Conservation (phyloP, 2,329 filamentous ascomycete species). For the Ophiostoma quercus region DNA sequence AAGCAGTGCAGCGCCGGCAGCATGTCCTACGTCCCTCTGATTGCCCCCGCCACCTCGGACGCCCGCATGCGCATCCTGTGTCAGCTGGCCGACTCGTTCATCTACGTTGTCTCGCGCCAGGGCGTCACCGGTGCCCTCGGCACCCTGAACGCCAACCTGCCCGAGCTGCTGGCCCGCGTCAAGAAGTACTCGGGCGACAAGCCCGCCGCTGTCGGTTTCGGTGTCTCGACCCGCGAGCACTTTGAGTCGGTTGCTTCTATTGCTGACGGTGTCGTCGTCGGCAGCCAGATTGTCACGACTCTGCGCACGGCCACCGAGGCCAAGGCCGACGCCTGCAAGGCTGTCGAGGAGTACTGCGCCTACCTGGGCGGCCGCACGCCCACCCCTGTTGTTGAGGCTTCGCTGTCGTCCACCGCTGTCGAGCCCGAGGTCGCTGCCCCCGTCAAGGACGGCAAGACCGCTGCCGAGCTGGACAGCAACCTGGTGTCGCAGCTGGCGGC, state of each 20-base stretch:
- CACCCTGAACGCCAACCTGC: constrained; percentile 72
- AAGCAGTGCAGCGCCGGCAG: constrained; percentile 73
- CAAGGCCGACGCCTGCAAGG: constrained; percentile 41
- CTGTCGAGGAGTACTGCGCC: constrained; percentile 81
- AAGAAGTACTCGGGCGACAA: constrained; percentile 89
- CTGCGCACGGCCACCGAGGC: constrained; percentile 54
- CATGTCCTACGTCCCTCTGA: constrained; percentile 93
- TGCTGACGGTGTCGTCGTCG: constrained; percentile 92
- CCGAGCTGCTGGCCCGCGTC: constrained; percentile 74
- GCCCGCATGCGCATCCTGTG: constrained; percentile 92
- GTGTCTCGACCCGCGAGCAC: constrained; percentile 91
- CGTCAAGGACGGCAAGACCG: constrained; percentile 51
- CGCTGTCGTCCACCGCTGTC: constrained; percentile 42
- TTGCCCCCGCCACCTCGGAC: constrained; percentile 89
- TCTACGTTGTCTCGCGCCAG: constrained; percentile 97
- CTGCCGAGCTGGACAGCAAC: constrained; percentile 47
- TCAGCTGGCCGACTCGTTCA: constrained; percentile 95
- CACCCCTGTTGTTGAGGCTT: constrained; percentile 54
- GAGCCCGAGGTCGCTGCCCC: constrained; percentile 55
- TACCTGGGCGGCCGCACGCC: constrained; percentile 51
- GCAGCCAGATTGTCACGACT: constrained; percentile 86
- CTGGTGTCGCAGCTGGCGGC: constrained; percentile 81
- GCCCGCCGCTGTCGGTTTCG: constrained; percentile 89
- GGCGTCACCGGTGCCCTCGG: constrained; percentile 91
- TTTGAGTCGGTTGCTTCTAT: constrained; percentile 79